A percentile compares a stretch with the other conserved stretches of the same genome.
Conservation (phyloP, 2,329 filamentous ascomycete species). For the Cercospora beticola region DNA sequence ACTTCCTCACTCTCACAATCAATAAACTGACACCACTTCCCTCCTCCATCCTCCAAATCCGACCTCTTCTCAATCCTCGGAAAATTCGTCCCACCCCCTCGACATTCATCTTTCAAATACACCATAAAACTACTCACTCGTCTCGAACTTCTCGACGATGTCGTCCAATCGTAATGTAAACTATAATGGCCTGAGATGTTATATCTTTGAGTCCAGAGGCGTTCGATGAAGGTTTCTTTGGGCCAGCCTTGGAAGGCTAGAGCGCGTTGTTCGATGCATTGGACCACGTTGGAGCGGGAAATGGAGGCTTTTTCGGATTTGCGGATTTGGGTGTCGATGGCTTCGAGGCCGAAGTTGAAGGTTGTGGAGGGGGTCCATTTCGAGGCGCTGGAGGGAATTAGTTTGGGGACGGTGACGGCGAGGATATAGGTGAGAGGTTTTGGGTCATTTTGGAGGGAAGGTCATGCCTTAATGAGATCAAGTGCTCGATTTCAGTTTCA, state of each 20-base stretch:
- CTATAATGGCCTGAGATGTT: constrained; percentile 58
- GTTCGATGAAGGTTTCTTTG: constrained; percentile 58
- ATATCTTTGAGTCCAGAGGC: constrained; percentile 61
- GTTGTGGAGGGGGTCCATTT: constrained; percentile 57
- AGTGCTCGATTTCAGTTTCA: constrained; percentile 21
- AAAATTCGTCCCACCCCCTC: constrained; percentile 62
- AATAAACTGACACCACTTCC: constrained; percentile 58
- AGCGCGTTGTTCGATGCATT: constrained; percentile 60
- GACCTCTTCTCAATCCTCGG: constrained; percentile 50
- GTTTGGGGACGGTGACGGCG: too few species aligned
- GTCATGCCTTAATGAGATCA: constrained; percentile 49
- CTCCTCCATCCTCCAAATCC: constrained; percentile 25
- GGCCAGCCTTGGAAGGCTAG: constrained; percentile 62
- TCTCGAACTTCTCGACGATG: constrained; percentile 31
- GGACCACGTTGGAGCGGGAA: constrained; percentile 39
- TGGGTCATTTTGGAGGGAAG: too few species aligned
- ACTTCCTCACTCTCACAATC: constrained; percentile 44
- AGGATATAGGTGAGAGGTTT: too few species aligned
- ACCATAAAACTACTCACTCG: constrained; percentile 63
- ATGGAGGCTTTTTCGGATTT: constrained; percentile 49
- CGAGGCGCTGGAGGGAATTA: constrained; percentile 34
- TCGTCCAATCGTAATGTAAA: constrained; percentile 61
- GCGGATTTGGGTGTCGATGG: constrained; percentile 49
- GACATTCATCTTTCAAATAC: constrained; percentile 54
- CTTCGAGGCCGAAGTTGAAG: constrained; percentile 51